Base-by-base conservation (phyloP, 2,329 filamentous ascomycete species). In the Exophiala aquamarina region DNA sequence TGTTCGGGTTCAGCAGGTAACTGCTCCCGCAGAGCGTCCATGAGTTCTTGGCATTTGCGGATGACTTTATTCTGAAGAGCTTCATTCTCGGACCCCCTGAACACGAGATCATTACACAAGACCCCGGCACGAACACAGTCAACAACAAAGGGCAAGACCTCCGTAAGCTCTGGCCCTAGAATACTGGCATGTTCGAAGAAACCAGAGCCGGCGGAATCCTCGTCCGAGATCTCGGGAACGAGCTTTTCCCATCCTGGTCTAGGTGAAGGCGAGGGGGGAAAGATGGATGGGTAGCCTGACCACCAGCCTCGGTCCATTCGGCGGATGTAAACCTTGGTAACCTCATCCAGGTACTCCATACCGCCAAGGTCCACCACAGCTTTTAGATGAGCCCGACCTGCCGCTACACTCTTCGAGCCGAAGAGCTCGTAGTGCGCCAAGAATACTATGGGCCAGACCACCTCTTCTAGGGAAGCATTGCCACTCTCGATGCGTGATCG, bases 261-360 rank as follows among this genome's bases (percentile, higher is more conserved):
- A 7, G 38, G 38, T 17, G 38, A 33, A 29, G 8, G 10, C 15
- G 38, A 26, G 9, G 18, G 9, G 9, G 23, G 14, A 26, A 41
- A 41, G 8, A 41, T 41, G 4, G 38, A 41, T 5, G 38, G 38
- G 15, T 41, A 29, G 23, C 29, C 38, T 10, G 38, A 41, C 38
- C 38, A 41, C 38, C 38, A 41, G 17, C 38, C 38, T 26, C 38
- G 10, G 15, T 41, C 38, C 23, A 41, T 13, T 13, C 38, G 38
- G 4, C 38, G 38, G 4, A 41, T 26, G 23, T 41, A 41, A 20
- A 41, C 38, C 20, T 41, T 41, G 15, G 38, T 41, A 10, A 41
- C 38, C 38, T 41, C 38, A 41, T 41, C 38, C n/a, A 41, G 38
- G 14, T 41, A 41, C 8, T 41, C 38, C 38, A 41, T 41, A 9